These are phyloP conservation scores for Gynandropsis gynandra DNA, from an alignment of 345 rosid species.

Conservation along the genomic window DNA sequence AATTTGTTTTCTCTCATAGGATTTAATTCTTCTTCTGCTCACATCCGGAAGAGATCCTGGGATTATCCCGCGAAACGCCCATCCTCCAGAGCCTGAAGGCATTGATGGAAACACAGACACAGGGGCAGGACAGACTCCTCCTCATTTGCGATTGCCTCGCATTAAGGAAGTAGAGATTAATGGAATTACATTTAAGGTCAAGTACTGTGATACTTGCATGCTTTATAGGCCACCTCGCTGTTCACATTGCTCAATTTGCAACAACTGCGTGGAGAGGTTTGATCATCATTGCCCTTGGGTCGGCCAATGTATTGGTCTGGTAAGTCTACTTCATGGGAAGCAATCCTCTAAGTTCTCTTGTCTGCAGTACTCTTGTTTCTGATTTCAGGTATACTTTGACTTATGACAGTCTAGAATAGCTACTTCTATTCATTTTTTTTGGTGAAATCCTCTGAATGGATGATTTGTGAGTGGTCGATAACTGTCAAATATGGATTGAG, in stretches of 20 bases:
- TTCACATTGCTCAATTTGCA: constrained; percentile 98
- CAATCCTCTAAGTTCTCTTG: neutral
- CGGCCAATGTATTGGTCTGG: constrained; percentile 97
- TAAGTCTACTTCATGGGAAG: constrained; percentile 29
- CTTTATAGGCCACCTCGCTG: constrained; percentile 96
- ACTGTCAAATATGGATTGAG: too few species aligned
- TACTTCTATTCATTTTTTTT: too few species aligned
- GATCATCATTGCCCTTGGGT: constrained; percentile 99
- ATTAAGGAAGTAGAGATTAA: constrained; percentile 77
- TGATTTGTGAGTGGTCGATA: too few species aligned
- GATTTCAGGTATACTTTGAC: too few species aligned
- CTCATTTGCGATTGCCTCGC: constrained; percentile 77
- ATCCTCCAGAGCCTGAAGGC: constrained; percentile 90
- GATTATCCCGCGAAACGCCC: constrained; percentile 84
- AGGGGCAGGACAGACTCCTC: constrained; percentile 75
- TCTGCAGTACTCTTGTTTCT: too few species aligned
- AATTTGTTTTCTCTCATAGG: constrained; percentile 39
- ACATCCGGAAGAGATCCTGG: constrained; percentile 99
- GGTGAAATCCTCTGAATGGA: too few species aligned
- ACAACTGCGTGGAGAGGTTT: constrained; percentile 90
- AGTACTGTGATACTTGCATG: constrained; percentile 98
- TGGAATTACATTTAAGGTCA: constrained; percentile 66
- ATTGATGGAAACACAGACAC: constrained; percentile 49
- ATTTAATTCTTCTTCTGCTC: constrained; percentile 67
- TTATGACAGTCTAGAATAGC: too few species aligned